Evolutionary conservation across 202 grass and related monocot genomes (phyloP).

Genomic region (Digitaria exilis): DNA sequence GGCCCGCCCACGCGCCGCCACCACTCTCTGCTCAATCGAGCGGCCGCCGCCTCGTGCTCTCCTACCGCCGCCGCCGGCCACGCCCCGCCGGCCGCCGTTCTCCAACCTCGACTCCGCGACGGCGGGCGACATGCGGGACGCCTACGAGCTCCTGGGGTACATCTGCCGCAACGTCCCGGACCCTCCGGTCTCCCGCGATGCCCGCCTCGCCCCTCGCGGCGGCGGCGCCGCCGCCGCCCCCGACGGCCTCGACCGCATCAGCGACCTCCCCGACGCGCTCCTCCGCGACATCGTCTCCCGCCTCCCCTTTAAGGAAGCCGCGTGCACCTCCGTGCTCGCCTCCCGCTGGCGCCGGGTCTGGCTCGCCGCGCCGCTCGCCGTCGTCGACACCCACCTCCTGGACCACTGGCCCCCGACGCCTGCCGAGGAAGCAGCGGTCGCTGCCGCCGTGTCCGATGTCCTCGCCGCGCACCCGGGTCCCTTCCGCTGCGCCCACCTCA

Average conservation of each 20-base stretch:
- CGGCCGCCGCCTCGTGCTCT: neutral
- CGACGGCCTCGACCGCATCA: slow-evolving; percentile 37
- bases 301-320: slow-evolving; percentile 45
- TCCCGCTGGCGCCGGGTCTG: neutral
- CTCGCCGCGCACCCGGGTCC: slow-evolving; percentile 45
- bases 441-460: neutral
- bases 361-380: neutral
- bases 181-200: neutral
- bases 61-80: neutral
- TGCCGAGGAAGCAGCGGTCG: neutral
- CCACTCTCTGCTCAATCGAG: too few relatives aligned
- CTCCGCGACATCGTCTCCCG: slow-evolving; percentile 47
- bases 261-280: slow-evolving; percentile 33
- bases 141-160: neutral
- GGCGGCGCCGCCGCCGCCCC: too few relatives aligned
- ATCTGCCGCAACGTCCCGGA: neutral
- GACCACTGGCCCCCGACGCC: neutral
- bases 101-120: neutral
- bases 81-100: neutral
- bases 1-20: too few relatives aligned
- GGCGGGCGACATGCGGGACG: neutral
- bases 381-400: neutral
- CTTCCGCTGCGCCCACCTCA: slow-evolving; percentile 43
- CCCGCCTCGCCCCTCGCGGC: neutral
- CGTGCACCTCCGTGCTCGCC: slow-evolving; percentile 16